Evolutionary conservation across 257 asterid species (phyloP).

Genomic region (Solanum bukasovii): DNA sequence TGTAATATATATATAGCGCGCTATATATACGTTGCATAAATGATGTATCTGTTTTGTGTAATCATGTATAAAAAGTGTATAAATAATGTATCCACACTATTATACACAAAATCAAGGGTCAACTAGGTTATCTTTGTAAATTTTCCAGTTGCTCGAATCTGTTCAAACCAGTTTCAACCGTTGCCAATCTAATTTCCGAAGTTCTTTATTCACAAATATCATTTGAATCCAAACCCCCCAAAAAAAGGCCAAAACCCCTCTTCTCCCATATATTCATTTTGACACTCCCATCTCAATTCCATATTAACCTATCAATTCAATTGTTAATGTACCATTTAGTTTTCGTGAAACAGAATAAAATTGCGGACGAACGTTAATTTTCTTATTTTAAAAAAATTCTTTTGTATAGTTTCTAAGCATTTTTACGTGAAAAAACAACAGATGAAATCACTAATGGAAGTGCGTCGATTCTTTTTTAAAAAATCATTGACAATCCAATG

Average conservation of each 20-base stretch:
- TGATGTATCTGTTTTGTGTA: not conserved
- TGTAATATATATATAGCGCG: not conserved
- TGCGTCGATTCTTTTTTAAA: not conserved
- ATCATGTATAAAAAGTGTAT: not conserved
- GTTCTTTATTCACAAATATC: not conserved
- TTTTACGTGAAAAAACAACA: not conserved
- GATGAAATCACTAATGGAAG: not conserved
- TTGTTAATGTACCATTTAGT: not conserved
- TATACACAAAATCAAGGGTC: not conserved
- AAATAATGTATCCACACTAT: not conserved
- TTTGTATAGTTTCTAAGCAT: not conserved
- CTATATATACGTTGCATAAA: not conserved
- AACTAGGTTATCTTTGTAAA: not conserved
- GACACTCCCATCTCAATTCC: not conserved
- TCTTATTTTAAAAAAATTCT: not conserved
- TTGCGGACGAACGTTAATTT: rapidly evolving
- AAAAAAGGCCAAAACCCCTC: not conserved
- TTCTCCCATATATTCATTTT: not conserved
- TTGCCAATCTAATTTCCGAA: not conserved
- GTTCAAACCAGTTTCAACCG: not conserved
- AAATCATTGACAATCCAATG: too few relatives aligned
- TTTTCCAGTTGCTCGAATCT: not conserved
- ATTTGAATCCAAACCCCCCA: not conserved
- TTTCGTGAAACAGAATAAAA: not conserved
- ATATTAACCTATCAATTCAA: not conserved